Conservation (phyloP, 2,329 filamentous ascomycete species). For the Orbilia quercus region DNA sequence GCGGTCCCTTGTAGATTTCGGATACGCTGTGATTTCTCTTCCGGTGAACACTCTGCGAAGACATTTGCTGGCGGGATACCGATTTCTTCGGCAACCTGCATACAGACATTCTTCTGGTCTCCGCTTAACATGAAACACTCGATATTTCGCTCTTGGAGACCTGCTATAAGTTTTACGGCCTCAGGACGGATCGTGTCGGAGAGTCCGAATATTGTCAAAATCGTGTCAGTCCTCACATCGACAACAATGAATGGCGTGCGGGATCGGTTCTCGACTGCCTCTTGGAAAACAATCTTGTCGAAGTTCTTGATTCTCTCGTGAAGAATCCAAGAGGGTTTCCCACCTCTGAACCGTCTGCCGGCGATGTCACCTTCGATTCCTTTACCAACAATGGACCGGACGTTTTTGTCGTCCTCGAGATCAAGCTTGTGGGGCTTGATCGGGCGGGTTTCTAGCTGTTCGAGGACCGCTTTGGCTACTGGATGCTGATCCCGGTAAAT, state of each 20-base stretch:
- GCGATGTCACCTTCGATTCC: conserved; percentile 64
- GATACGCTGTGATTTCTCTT: conserved; percentile 65
- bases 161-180: conserved; percentile 65
- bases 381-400: conserved; percentile 58
- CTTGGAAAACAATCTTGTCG: conserved; percentile 59
- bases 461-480: conserved; percentile 57
- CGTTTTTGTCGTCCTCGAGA: conserved; percentile 21
- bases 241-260: conserved; percentile 49
- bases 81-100: conserved; percentile 65
- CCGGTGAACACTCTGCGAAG: conserved; percentile 66
- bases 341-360: conserved; percentile 63
- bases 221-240: conserved; percentile 15
- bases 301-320: conserved; percentile 55
- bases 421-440: conserved; percentile 6
- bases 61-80: conserved; percentile 64
- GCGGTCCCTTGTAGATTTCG: conserved; percentile 17
- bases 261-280: conserved; percentile 30
- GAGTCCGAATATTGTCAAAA: conserved; percentile 67
- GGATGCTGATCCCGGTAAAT: conserved; percentile 57
- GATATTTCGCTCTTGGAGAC: conserved; percentile 67
- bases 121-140: conserved; percentile 70
- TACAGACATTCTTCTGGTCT: conserved; percentile 68
- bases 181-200: conserved; percentile 65
- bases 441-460: conserved; percentile 39
- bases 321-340: conserved; percentile 66